Base-by-base conservation (phyloP, 83 land plant genomes). In the Isoetes engelmannii region DNA sequence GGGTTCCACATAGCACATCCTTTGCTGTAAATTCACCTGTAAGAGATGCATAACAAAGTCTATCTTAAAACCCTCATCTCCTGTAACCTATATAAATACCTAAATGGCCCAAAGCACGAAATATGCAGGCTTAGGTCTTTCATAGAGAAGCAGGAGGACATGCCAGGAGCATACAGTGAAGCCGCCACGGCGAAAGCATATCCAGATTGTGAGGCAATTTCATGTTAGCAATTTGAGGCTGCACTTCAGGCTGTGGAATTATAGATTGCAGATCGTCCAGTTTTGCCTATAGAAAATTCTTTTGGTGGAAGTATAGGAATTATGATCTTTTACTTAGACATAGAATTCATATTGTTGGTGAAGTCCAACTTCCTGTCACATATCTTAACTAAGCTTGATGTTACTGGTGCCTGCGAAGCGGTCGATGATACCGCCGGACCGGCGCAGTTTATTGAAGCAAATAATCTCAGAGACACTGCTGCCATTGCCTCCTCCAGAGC, bases 291-390 rank as follows among this genome's bases (percentile, higher is more conserved):
- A 4, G 89, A 86, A 69, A 86, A 84, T 75, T 84, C 89, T 4
- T 78, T 86, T 13, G 89, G 84, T 21, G 89, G 89, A 5, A 74
- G 80, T 68, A 84, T 84, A 60, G 87, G 15, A 86, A 86, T 71
- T 86, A 86, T 74, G 87, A 86, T 61, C 84, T 86, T 63, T 82
- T 86, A 65, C 89, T 86, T 65, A 82, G 87, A 42, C 89, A 84
- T 80, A 72, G 82, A 20, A 78, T 86, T 57, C 87, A 84, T 59
- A 86, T 86, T 37, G 89, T 86, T 59, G 87, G 87, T 8, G 89
- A 86, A 55, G 87, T 86, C 47, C 84, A 84, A 72, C 87, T 86
- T 45, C 84, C 87, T 13, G 87, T 86, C 60, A 67, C 83, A 41
- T 55, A 82, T 83, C n/a, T 73, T 85, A 21, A 77, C 85, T 7